Evolutionary conservation across 768 basidiomycete species (phyloP).

Genomic region (Punctularia strigosozonata): DNA sequence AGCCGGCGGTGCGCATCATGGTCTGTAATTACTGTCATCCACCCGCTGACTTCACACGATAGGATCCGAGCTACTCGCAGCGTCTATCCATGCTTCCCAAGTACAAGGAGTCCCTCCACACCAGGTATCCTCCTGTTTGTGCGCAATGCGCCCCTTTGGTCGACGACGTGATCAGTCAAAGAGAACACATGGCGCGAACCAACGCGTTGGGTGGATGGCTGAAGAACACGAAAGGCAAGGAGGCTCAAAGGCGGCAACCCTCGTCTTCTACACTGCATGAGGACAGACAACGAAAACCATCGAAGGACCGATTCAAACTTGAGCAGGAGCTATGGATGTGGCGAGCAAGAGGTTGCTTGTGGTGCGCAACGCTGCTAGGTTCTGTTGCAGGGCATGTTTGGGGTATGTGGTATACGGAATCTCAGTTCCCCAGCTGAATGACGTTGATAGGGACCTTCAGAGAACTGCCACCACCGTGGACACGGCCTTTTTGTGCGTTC

Average conservation of each 20-base stretch:
- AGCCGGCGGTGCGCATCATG: constrained; percentile 64
- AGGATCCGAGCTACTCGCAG: constrained; percentile 65
- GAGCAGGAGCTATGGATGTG: constrained; percentile 47
- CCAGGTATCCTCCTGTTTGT: constrained; percentile 85
- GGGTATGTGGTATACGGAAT: constrained; percentile 26
- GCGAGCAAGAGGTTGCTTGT: constrained; percentile 59
- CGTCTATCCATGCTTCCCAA: constrained; percentile 54
- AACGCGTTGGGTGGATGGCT: constrained; percentile 66
- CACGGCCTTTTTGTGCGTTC: constrained; percentile 29
- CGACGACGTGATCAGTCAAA: constrained; percentile 67
- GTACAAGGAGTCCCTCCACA: constrained; percentile 65
- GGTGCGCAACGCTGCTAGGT: constrained; percentile 35
- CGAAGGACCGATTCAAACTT: constrained; percentile 33
- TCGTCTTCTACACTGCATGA: constrained; percentile 28
- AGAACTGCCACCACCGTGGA: not conserved
- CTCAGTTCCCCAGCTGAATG: not conserved
- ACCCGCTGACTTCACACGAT: constrained; percentile 4
- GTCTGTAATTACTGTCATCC: constrained; percentile 8
- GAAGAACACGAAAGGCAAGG: constrained; percentile 54
- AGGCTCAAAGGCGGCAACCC: constrained; percentile 39
- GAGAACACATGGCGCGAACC: constrained; percentile 73
- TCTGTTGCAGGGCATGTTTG: constrained; percentile 29
- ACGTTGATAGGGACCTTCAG: constrained; percentile 2
- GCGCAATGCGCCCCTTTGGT: constrained; percentile 62
- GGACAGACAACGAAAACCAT: too few relatives aligned